Evolutionary conservation across 2,329 filamentous ascomycete genomes (phyloP).

Genomic region (Xylariaceae sp.): DNA sequence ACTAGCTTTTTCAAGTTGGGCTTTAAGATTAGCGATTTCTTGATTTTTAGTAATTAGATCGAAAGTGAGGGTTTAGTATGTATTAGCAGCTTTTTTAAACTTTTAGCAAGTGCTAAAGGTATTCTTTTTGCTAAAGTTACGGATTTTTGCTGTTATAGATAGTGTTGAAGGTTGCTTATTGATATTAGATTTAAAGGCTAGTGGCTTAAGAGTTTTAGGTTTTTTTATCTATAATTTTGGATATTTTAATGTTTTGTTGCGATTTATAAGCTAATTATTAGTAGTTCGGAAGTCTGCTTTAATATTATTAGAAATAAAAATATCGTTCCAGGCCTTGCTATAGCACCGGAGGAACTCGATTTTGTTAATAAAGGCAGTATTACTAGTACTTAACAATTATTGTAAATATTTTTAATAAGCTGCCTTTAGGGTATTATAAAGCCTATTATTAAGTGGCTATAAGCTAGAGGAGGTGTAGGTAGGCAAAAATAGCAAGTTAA

Average conservation of each 20-base stretch:
- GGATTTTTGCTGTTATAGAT: background rate
- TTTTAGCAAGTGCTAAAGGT: background rate
- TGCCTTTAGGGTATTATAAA: too few species aligned
- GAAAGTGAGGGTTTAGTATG: too few species aligned
- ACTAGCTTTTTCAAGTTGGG: too few species aligned
- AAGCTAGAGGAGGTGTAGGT: background rate
- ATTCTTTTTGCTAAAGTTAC: background rate
- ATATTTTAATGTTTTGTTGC: background rate
- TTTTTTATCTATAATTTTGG: too few species aligned
- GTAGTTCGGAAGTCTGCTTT: background rate
- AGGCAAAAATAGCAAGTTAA: background rate
- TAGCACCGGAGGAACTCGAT: too few species aligned
- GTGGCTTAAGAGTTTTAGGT: too few species aligned
- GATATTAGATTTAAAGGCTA: too few species aligned
- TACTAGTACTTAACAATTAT: background rate
- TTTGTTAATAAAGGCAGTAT: background rate
- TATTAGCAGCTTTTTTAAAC: too few species aligned
- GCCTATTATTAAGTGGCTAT: too few species aligned
- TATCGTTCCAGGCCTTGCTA: background rate
- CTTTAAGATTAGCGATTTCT: too few species aligned
- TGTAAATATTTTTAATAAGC: background rate
- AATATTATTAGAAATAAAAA: background rate
- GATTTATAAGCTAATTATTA: background rate
- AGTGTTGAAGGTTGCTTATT: background rate
- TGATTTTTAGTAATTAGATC: too few species aligned